These are phyloP conservation scores for Candida labiduridarum DNA, from an alignment of 1,139 yeast species.

Conservation along the genomic window DNA sequence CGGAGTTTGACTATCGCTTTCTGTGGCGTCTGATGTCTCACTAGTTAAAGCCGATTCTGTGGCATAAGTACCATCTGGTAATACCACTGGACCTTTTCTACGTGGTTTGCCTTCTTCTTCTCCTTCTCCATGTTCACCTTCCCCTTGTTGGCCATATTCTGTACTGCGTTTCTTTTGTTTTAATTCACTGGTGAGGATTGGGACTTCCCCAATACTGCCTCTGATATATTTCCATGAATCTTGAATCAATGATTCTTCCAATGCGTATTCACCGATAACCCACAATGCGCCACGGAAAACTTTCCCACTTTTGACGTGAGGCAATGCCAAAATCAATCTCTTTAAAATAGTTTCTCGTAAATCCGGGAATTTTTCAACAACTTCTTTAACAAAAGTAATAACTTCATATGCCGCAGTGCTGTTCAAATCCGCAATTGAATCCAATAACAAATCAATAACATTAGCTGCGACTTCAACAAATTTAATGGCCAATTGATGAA, in stretches of 20 bases:
- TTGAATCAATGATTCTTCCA: conserved; percentile 73
- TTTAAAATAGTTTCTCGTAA: conserved; percentile 67
- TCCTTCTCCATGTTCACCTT: conserved; percentile 22
- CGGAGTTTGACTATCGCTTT: conserved; percentile 59
- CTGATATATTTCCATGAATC: conserved; percentile 88
- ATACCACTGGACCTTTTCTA: conserved; percentile 72
- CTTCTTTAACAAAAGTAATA: conserved; percentile 86
- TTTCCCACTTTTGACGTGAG: conserved; percentile 78
- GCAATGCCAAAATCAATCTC: conserved; percentile 65
- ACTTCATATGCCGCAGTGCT: conserved; percentile 89
- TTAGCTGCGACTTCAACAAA: conserved; percentile 91
- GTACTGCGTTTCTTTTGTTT: conserved; percentile 50
- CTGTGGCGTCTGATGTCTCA: conserved; percentile 33
- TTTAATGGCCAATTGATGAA: conserved; percentile 85
- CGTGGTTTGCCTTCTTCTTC: conserved; percentile 23
- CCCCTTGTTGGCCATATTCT: conserved; percentile 24
- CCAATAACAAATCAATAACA: conserved; percentile 86
- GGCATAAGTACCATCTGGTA: conserved; percentile 99
- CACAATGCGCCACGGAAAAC: conserved; percentile 93
- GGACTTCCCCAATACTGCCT: conserved; percentile 85
- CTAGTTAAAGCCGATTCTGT: conserved; percentile 85
- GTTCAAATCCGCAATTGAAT: conserved; percentile 81
- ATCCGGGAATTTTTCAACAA: conserved; percentile 88
- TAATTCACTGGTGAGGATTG: conserved; percentile 78
- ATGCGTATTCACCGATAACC: conserved; percentile 92